Percentiles rank a stretch among this genome's conserved stretches.
Conservation (phyloP, 257 asterid genomes). For the Jacaranda mimosifolia region DNA sequence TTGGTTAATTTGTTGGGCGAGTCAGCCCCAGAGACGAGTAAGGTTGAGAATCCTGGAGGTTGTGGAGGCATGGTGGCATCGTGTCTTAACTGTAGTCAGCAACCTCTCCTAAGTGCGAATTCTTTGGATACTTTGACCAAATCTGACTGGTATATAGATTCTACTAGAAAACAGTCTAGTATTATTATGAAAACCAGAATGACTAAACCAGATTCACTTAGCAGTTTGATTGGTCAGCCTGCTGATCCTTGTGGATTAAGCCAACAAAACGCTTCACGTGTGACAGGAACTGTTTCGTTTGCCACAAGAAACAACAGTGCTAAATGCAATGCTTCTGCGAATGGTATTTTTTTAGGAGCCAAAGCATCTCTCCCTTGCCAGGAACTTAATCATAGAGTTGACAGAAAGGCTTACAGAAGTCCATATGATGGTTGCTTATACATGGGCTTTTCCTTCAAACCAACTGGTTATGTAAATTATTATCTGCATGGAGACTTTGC, state of each 20-base stretch:
- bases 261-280: slow-evolving; percentile 38
- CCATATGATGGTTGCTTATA: slow-evolving; percentile 40
- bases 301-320: slow-evolving; percentile 27
- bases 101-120: slow-evolving; percentile 30
- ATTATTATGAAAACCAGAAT: slow-evolving; percentile 20
- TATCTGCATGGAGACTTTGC: slow-evolving; percentile 89
- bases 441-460: slow-evolving; percentile 75
- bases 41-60: slow-evolving; percentile 46
- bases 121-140: background rate
- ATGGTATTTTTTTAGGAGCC: slow-evolving; percentile 36
- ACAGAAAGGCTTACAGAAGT: slow-evolving; percentile 36
- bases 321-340: slow-evolving; percentile 36
- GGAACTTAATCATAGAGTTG: slow-evolving; percentile 37
- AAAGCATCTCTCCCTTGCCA: slow-evolving; percentile 35
- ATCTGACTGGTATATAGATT: slow-evolving; percentile 34
- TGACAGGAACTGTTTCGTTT: slow-evolving; percentile 42
- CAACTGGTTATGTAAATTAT: slow-evolving; percentile 64
- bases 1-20: slow-evolving; percentile 40
- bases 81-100: slow-evolving; percentile 22
- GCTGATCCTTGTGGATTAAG: no score
- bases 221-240: no score
- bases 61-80: slow-evolving; percentile 36
- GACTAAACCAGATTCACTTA: slow-evolving; percentile 11
- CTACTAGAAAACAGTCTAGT: slow-evolving; percentile 34
- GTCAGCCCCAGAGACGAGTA: slow-evolving; percentile 37